Percentiles rank a stretch among this genome's conserved stretches.
Conservation (phyloP, 352 stramenopile species). For the Phytophthora boehmeriae region DNA sequence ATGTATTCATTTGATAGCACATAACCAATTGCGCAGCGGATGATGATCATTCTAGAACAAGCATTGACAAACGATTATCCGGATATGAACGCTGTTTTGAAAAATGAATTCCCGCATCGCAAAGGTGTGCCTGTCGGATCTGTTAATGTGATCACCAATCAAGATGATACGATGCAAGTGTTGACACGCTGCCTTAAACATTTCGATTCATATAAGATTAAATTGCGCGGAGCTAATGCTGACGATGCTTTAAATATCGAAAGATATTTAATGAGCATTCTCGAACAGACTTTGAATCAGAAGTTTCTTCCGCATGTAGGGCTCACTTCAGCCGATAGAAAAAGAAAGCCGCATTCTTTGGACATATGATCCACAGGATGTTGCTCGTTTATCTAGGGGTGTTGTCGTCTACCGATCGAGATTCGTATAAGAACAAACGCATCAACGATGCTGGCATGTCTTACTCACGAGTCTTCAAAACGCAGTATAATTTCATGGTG, state of each 20-base stretch:
- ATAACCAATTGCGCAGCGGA: conserved; percentile 10
- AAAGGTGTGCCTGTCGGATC: conserved; percentile 9
- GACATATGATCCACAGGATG: conserved; percentile 19
- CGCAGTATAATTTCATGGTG: conserved; percentile 20
- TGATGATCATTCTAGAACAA: conserved; percentile 15
- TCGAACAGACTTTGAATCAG: conserved; percentile 12
- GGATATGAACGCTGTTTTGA: conserved; percentile 11
- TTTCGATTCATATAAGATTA: conserved; percentile 1
- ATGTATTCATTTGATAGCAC: conserved; percentile 19
- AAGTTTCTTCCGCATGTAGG: conserved; percentile 13
- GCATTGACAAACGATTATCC: conserved; percentile 11
- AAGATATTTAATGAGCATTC: conserved; percentile 4
- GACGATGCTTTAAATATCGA: conserved; percentile 18
- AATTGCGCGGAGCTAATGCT: neutral
- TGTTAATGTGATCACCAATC: conserved; percentile 18
- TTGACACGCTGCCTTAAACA: conserved; percentile 10
- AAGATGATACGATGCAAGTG: conserved; percentile 10
- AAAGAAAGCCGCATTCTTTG: conserved; percentile 15
- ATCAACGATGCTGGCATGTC: conserved; percentile 20
- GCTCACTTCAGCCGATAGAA: conserved; percentile 2
- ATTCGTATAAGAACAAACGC: conserved; percentile 21
- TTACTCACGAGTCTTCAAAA: conserved; percentile 20
- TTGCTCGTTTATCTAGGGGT: conserved; percentile 13
- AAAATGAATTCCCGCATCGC: conserved; percentile 3
- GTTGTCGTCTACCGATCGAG: conserved; percentile 10